These are phyloP conservation scores for Aspergillus biplanus DNA, from an alignment of 495 filamentous ascomycete species.

Conservation along the genomic window DNA sequence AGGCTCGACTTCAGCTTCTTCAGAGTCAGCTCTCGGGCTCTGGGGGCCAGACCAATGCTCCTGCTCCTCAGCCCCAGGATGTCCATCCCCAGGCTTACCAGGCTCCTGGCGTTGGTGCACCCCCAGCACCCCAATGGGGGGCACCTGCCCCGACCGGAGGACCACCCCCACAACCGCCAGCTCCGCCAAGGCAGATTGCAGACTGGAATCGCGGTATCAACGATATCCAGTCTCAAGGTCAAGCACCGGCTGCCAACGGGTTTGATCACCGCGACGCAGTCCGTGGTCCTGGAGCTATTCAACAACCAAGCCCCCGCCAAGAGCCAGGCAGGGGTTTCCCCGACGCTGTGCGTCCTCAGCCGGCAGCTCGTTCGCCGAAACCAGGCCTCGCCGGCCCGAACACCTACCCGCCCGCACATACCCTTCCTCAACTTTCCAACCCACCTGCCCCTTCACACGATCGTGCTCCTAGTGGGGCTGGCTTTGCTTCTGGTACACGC, in stretches of 20 bases:
- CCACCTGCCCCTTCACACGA: slow-evolving; percentile 55
- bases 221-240: slow-evolving; percentile 70
- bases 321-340: slow-evolving; percentile 74
- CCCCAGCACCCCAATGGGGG: slow-evolving; percentile 86
- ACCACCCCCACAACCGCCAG: slow-evolving; percentile 64
- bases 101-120: slow-evolving; percentile 66
- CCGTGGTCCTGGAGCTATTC: slow-evolving; percentile 65
- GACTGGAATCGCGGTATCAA: slow-evolving; percentile 78
- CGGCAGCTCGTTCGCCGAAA: slow-evolving; percentile 67
- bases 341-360: slow-evolving; percentile 66
- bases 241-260: slow-evolving; percentile 68
- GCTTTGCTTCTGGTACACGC: slow-evolving; percentile 37
- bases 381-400: slow-evolving; percentile 57
- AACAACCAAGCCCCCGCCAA: slow-evolving; percentile 70
- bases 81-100: slow-evolving; percentile 88
- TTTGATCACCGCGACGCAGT: slow-evolving; percentile 77
- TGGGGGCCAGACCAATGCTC: slow-evolving; percentile 65
- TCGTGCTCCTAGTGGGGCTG: slow-evolving; percentile 59
- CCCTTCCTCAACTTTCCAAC: slow-evolving; percentile 64
- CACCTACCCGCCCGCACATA: slow-evolving; percentile 64
- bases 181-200: slow-evolving; percentile 60
- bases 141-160: slow-evolving; percentile 66
- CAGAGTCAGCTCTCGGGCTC: slow-evolving; percentile 74
- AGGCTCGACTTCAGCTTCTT: slow-evolving; percentile 86
- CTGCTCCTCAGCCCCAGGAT: slow-evolving; percentile 78